These are phyloP conservation scores for Halteria grandinella DNA, from an alignment of 73 alveolate genomes.

Conservation along the genomic window DNA sequence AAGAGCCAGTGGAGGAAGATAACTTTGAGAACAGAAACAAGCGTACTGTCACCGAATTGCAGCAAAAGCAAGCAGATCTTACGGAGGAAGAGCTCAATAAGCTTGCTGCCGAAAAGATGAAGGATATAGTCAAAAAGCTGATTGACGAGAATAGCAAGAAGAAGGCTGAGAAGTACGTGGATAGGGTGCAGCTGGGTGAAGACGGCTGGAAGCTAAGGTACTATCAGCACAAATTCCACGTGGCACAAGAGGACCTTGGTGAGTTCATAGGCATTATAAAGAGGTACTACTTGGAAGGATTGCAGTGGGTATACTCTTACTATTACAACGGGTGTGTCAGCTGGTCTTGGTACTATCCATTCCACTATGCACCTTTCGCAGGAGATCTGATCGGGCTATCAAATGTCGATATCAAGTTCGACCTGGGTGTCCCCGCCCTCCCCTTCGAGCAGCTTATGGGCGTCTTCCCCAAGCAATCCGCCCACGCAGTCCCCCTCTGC, in stretches of 20 bases:
- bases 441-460: constrained; percentile 93
- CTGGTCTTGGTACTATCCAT: constrained; percentile 99
- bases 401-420: constrained; percentile 69
- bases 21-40: too few species aligned
- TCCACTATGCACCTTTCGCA: constrained; percentile 98
- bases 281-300: constrained; percentile 96
- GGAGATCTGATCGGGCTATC: constrained; percentile 72
- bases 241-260: constrained; percentile 67
- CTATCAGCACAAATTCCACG: constrained; percentile 90
- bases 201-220: constrained; percentile 89
- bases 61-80: constrained; percentile 5
- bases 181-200: constrained; percentile 71
- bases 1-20: constrained; percentile 47
- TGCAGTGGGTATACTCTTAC: constrained; percentile 97
- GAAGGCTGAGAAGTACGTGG: constrained; percentile 64
- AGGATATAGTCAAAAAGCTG: constrained; percentile 63
- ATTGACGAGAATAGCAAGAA: constrained; percentile 61
- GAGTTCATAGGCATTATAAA: constrained; percentile 79
- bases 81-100: neutral
- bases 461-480: constrained; percentile 92
- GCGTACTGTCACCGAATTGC: too few species aligned
- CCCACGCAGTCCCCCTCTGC: constrained; percentile 88
- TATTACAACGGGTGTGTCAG: constrained; percentile 97
- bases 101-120: constrained; percentile 41
- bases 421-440: constrained; percentile 75